Percentiles rank a stretch among this genome's conserved stretches.
phyloP scores from a whole-genome alignment of 2,329 filamentous ascomycete species.

The Mycosphaerella sp. region DNA sequence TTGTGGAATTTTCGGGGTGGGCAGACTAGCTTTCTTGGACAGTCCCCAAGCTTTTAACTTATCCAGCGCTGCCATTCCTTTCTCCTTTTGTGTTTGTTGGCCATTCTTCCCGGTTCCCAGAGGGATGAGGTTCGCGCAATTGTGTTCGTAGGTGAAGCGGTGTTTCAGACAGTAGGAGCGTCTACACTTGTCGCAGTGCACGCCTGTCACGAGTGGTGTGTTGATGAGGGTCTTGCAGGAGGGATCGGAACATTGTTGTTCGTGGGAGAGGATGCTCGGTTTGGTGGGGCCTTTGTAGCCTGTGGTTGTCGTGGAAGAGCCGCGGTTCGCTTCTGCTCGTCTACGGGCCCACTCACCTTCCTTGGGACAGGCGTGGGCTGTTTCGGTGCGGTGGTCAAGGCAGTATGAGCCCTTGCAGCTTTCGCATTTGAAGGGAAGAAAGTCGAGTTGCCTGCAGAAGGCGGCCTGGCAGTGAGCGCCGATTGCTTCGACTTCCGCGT shows the following conservation, averaged over 20 bases:
- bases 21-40: slow-evolving; percentile 48
- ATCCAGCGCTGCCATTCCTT: slow-evolving; percentile 67
- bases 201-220: slow-evolving; percentile 60
- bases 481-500: slow-evolving; percentile 73
- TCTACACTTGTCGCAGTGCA: slow-evolving; percentile 67
- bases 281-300: slow-evolving; percentile 36
- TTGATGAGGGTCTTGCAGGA: slow-evolving; percentile 66
- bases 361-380: slow-evolving; percentile 63
- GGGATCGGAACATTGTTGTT: slow-evolving; percentile 63
- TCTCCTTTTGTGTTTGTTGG: slow-evolving; percentile 50
- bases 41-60: slow-evolving; percentile 74
- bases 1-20: slow-evolving; percentile 47
- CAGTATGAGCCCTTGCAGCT: slow-evolving; percentile 74
- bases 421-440: slow-evolving; percentile 90
- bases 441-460: slow-evolving; percentile 92
- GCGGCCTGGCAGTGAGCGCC: slow-evolving; percentile 86
- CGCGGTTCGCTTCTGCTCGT: slow-evolving; percentile 38
- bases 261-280: slow-evolving; percentile 52
- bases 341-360: slow-evolving; percentile 55
- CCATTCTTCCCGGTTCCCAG: slow-evolving; percentile 47
- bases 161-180: slow-evolving; percentile 73
- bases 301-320: slow-evolving; percentile 21
- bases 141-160: slow-evolving; percentile 71
- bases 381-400: slow-evolving; percentile 86
- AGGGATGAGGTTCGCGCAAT: slow-evolving; percentile 69